phyloP scores from a whole-genome alignment of 2,329 filamentous ascomycete species.

The Neurospora sp. region DNA sequence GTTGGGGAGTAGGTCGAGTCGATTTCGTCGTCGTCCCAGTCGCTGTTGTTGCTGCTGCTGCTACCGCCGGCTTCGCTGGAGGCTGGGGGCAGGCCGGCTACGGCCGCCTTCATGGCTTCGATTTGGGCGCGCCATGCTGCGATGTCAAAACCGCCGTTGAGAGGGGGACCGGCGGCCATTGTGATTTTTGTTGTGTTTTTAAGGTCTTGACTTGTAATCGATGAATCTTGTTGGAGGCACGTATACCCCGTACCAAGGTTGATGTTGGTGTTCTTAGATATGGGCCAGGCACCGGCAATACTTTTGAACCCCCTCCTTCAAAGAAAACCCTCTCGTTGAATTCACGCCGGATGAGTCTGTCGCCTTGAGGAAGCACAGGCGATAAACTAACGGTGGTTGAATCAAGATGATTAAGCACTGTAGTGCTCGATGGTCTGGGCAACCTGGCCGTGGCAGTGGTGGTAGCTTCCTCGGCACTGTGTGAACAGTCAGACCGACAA shows the following conservation, averaged over 20 bases:
- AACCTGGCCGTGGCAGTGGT: neutral
- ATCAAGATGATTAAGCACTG: neutral
- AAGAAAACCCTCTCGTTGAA: neutral
- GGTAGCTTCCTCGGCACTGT: neutral
- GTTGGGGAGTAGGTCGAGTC: slow-evolving; percentile 33
- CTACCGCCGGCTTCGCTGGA: slow-evolving; percentile 32
- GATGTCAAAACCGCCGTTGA: slow-evolving; percentile 2
- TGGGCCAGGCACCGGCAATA: neutral
- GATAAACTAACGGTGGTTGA: neutral
- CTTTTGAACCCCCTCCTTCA: neutral
- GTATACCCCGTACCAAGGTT: neutral
- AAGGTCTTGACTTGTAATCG: neutral
- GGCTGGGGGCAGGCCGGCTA: slow-evolving; percentile 51
- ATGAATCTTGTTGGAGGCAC: neutral
- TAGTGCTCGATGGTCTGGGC: neutral
- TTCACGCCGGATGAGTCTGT: neutral
- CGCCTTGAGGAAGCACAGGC: neutral
- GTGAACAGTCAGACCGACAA: neutral
- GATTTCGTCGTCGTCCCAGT: slow-evolving; percentile 53
- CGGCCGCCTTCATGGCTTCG: slow-evolving; percentile 73
- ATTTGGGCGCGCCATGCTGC: slow-evolving; percentile 74
- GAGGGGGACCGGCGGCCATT: slow-evolving; percentile 32
- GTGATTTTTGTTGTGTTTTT: neutral
- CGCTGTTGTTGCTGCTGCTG: slow-evolving; percentile 37
- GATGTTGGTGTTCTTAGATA: neutral